phyloP scores from a whole-genome alignment of 768 basidiomycete genomes.

The Leccinum sublutescens region DNA sequence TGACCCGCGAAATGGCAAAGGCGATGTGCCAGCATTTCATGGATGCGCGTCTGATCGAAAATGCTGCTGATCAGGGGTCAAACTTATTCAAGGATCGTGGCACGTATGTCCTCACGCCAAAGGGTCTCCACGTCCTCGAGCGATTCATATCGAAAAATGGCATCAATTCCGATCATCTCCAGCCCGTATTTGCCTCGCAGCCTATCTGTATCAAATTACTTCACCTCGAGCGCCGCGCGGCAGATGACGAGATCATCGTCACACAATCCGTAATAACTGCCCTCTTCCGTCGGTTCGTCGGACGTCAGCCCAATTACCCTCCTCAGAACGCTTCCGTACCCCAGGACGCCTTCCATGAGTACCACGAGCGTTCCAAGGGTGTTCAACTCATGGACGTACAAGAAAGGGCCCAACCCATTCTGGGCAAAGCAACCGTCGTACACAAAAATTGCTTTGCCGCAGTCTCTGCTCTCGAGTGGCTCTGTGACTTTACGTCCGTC shows the following conservation, averaged over 20 bases:
- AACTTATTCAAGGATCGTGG: slow-evolving; percentile 97
- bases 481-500: slow-evolving; percentile 95
- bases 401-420: slow-evolving; percentile 59
- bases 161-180: slow-evolving; percentile 90
- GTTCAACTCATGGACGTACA: slow-evolving; percentile 67
- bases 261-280: slow-evolving; percentile 92
- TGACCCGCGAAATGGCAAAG: slow-evolving; percentile 99
- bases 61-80: slow-evolving; percentile 85
- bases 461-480: slow-evolving; percentile 89
- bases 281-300: slow-evolving; percentile 93
- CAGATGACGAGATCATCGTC: slow-evolving; percentile 97
- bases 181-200: slow-evolving; percentile 84
- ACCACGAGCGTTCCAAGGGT: slow-evolving; percentile 77
- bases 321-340: slow-evolving; percentile 42
- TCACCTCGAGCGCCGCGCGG: slow-evolving; percentile 88
- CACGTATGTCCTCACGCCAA: slow-evolving; percentile 92
- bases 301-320: slow-evolving; percentile 79
- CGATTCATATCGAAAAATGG: slow-evolving; percentile 99
- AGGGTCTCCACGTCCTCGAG: slow-evolving; percentile 97
- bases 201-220: slow-evolving; percentile 98
- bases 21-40: slow-evolving; percentile 99
- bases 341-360: slow-evolving; percentile 64
- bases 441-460: slow-evolving; percentile 84
- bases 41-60: slow-evolving; percentile 97
- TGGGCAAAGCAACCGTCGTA: slow-evolving; percentile 42